Conservation (phyloP, 2,329 filamentous ascomycete species). For the Trichoderma sp. region DNA sequence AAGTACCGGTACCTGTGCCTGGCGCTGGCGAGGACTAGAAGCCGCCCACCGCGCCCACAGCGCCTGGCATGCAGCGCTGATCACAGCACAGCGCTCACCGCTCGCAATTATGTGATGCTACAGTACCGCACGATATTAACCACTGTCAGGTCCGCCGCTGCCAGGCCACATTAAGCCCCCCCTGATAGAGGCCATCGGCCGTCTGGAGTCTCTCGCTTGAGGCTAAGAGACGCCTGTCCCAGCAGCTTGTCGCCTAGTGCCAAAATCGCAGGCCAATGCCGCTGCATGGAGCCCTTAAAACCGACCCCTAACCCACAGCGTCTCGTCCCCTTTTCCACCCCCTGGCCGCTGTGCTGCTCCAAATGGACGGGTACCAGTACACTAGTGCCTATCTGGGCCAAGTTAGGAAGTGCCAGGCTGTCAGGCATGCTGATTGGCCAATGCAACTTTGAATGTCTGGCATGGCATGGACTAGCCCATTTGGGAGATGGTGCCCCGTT, state of each 20-base stretch:
- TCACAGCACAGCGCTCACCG: constrained; percentile 9
- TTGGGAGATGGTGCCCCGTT: neutral
- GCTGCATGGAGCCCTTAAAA: constrained; percentile 23
- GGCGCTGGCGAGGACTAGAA: neutral
- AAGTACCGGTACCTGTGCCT: neutral
- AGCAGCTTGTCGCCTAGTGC: constrained; percentile 5
- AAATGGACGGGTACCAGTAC: constrained; percentile 2
- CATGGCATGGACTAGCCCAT: neutral
- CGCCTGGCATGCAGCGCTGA: constrained; percentile 7
- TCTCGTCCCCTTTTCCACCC: constrained; percentile 17
- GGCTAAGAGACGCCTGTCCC: neutral
- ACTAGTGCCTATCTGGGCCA: neutral
- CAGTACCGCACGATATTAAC: constrained; percentile 6
- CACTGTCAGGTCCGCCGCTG: constrained; percentile 9
- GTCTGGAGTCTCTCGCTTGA: constrained; percentile 3
- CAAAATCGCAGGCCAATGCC: constrained; percentile 3
- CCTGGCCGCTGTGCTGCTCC: neutral
- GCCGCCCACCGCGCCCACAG: constrained; percentile 1
- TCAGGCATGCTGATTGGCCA: constrained; percentile 6
- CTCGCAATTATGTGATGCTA: neutral
- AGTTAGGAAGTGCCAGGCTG: constrained; percentile 12
- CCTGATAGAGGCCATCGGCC: constrained; percentile 2
- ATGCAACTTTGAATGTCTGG: neutral
- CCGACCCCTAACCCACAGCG: constrained; percentile 16
- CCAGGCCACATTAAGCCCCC: neutral